A percentile compares a stretch with the other conserved stretches of the same genome.
Conservation (phyloP, 176 grass and related monocot genomes). For the Cenchrus purpureus region DNA sequence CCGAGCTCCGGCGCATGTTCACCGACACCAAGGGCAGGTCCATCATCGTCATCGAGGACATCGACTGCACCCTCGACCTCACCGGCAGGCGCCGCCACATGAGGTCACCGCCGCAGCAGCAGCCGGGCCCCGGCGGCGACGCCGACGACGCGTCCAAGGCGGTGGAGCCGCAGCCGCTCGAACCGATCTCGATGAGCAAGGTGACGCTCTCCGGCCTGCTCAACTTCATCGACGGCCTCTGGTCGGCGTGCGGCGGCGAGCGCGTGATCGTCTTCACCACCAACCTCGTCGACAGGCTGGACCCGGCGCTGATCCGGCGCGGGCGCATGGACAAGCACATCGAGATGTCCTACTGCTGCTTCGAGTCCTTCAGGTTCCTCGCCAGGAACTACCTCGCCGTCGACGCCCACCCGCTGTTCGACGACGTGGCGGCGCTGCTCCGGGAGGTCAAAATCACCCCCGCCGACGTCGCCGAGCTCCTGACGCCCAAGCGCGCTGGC, state of each 20-base stretch:
- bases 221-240: constrained; percentile 47
- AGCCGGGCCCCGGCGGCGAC: background rate
- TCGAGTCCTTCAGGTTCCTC: constrained; percentile 51
- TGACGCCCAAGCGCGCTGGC: no score
- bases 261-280: constrained; percentile 58
- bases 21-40: constrained; percentile 54
- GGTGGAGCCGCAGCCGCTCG: no score
- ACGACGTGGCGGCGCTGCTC: constrained; percentile 10
- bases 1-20: constrained; percentile 54
- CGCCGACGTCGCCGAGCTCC: constrained; percentile 48
- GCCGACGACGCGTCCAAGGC: constrained; percentile 42
- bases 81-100: constrained; percentile 36
- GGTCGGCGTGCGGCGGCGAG: constrained; percentile 43
- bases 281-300: constrained; percentile 56
- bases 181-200: constrained; percentile 50
- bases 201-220: constrained; percentile 40
- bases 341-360: constrained; percentile 75
- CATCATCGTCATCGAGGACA: constrained; percentile 88
- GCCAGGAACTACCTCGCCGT: constrained; percentile 53
- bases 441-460: constrained; percentile 48
- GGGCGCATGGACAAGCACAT: constrained; percentile 76
- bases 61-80: constrained; percentile 79
- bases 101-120: background rate
- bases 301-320: constrained; percentile 54
- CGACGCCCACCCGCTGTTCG: constrained; percentile 9